Evolutionary conservation across 2,329 filamentous ascomycete species (phyloP), one percentile per base, ranked within the genome.

Genomic region (Clarireedia monteithiana): DNA sequence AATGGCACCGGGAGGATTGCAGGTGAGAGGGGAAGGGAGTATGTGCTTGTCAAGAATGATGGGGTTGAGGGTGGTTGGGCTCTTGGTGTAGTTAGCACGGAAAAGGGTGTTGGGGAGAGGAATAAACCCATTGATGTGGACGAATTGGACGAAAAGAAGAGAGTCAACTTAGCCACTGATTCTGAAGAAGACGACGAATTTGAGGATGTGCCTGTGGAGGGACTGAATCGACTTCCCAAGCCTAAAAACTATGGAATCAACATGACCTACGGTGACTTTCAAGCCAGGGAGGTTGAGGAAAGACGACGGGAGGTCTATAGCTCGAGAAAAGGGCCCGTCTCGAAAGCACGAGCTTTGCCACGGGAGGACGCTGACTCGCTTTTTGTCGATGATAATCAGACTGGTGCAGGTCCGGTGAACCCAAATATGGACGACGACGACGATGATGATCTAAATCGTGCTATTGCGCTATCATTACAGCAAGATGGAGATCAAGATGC

Each of bases 41-140:
- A 99, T 66, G 91, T 99, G 12, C 75, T 99, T 4, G 91, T 99
- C 40, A 95, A 94, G 72, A 97, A 97, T 64, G 90, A 95, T 46
- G 89, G 91, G 0, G 91, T 90, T 1, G 92, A 97, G 69, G 94
- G 94, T 47, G 94, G 94, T 5, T 99, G 91, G 91, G 92, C 92
- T 0, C 74, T 99, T 5, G 94, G 94, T 52, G 94, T 99, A 26
- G 91, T 99, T 23, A 91, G 86, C 59, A 89, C 85, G 59, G 86
- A 89, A 58, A 95, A 88, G 61, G 83, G 94, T 50, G 80, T 85
- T 45, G 91, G 89, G 2, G 81, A 89, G 60, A 82, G 83, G 27
- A 86, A 91, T 60, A 95, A 91, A 68, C 92, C 94, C 0, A 97
- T 99, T 58, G 91, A 97, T 68, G 82, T 99, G 17, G 94, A 99